These are phyloP conservation scores for Plantago coronopus DNA, from an alignment of 305 asterid species.

Conservation along the genomic window DNA sequence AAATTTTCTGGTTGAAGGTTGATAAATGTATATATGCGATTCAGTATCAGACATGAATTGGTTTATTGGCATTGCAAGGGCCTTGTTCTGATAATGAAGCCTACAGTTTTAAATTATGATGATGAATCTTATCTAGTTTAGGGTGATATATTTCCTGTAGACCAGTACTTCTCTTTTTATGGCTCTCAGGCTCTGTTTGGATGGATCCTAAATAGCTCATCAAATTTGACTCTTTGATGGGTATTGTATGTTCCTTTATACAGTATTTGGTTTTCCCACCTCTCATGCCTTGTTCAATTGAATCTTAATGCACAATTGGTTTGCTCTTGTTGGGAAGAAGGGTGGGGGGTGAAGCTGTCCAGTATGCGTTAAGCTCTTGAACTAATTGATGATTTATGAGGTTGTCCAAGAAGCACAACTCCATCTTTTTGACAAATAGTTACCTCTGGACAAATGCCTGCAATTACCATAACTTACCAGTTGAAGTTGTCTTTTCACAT, in stretches of 20 bases:
- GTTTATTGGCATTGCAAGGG: neutral
- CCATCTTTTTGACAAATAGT: neutral
- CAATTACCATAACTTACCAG: too few species aligned
- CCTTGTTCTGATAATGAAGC: neutral
- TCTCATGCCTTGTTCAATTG: neutral
- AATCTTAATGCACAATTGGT: neutral
- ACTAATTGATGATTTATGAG: neutral
- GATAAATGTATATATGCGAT: neutral
- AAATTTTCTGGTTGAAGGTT: too few species aligned
- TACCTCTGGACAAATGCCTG: too few species aligned
- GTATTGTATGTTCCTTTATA: neutral
- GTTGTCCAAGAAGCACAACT: neutral
- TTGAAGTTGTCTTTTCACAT: too few species aligned
- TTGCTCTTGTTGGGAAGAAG: neutral
- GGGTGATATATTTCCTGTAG: neutral
- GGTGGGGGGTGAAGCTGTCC: neutral
- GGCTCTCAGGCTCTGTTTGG: neutral
- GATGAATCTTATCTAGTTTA: neutral
- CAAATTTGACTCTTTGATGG: neutral
- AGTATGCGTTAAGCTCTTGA: neutral
- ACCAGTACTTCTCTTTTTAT: neutral
- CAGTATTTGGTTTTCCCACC: neutral
- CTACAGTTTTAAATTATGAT: neutral
- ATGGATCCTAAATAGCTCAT: neutral
- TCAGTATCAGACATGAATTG: neutral